phyloP scores from a whole-genome alignment of 495 filamentous ascomycete genomes.

The Podospora didyma region DNA sequence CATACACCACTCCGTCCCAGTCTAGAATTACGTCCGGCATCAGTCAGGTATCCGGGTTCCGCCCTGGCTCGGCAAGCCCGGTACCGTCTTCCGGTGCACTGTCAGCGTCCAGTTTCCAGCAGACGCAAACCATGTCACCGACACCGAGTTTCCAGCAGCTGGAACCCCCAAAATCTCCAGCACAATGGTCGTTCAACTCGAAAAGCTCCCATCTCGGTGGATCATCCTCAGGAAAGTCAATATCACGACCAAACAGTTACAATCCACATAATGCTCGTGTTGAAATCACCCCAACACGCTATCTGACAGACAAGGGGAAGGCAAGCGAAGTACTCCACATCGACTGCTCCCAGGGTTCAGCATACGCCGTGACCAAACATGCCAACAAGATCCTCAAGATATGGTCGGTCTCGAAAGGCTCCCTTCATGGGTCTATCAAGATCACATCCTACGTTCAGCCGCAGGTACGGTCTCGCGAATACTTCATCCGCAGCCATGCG shows the following conservation, averaged over 20 bases:
- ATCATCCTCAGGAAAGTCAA: neutral
- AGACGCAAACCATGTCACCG: neutral
- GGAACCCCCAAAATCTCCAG: neutral
- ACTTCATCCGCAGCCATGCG: constrained; percentile 27
- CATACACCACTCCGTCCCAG: neutral
- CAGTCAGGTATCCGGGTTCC: neutral
- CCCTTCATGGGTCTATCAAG: constrained; percentile 22
- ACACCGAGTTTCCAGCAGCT: neutral
- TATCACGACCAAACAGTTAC: neutral
- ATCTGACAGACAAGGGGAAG: constrained; percentile 23
- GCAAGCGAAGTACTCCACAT: constrained; percentile 22
- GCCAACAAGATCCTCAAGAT: constrained; percentile 24
- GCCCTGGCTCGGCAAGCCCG: neutral
- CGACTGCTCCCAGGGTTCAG: constrained; percentile 15
- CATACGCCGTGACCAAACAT: constrained; percentile 20
- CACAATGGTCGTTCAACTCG: constrained; percentile 1
- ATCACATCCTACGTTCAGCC: constrained; percentile 25
- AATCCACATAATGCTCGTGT: neutral
- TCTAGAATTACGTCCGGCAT: neutral
- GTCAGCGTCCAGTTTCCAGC: neutral
- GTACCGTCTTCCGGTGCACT: neutral
- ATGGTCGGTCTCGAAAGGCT: constrained; percentile 22
- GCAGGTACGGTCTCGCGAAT: constrained; percentile 25
- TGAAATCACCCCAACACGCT: constrained; percentile 12
- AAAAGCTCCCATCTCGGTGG: neutral